Base-by-base conservation (phyloP, 768 basidiomycete species). In the Tricholoma sp. region DNA sequence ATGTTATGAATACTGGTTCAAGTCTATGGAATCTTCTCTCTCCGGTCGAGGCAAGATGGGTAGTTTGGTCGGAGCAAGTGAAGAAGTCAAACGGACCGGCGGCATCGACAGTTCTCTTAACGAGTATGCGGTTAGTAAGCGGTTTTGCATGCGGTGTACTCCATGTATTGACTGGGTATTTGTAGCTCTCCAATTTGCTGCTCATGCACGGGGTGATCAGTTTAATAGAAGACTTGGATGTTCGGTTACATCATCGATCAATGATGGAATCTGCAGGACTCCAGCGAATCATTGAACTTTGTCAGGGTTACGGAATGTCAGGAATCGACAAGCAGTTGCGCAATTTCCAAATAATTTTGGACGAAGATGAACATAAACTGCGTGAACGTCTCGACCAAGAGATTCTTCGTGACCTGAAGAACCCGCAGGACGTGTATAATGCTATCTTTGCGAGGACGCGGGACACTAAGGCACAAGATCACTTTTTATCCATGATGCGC, bases 1-100 rank as follows among this genome's bases (percentile, higher is more conserved):
- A 31, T 82, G 76, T 54, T 98, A 92, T 68, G 86, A 85, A 59
- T 94, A 84, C 64, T 98, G 94, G 95, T 91, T 98, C 67, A 87
- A 85, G 63, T 87, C 86, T 0, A 75, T 96, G 61, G 89, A 93
- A 62, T 72, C 74, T 24, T 83, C 83, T 2, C 77, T 98, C 16
- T 80, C 84, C 49, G 95, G 94, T 2, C 77, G 94, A 56, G 96
- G 96, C 1, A 89, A 86, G 69, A 94, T 98, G 92, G 96, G 96
- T 1, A 97, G 91, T 67, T 71, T 91, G 39, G 96, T 99, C 7
- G 97, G 97, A 0, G 93, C 94, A 21, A 96, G 94, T 63, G 91
- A 95, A 12, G 94, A 98, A 63, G 82, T 95, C 55, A 82, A 81
- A 70, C 84, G 82, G 57, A 75, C 79, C 58, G 83, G 81, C 47